These are phyloP conservation scores for Pilobolus umbonatus DNA, from an alignment of 192 early-diverging fungal species.

Conservation along the genomic window DNA sequence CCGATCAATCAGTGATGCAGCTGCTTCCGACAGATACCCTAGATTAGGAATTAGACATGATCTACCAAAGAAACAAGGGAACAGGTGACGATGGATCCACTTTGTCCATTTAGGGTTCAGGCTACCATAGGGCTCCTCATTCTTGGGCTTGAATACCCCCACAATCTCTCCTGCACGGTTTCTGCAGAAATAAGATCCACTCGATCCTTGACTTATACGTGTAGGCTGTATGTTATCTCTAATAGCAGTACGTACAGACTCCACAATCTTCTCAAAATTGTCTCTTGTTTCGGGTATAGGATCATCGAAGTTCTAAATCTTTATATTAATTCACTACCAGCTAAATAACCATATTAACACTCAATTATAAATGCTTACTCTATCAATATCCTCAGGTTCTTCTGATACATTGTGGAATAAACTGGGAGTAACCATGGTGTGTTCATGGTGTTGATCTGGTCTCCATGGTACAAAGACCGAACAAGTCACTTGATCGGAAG, in stretches of 20 bases:
- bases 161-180: conserved; percentile 71
- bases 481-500: conserved; percentile 14
- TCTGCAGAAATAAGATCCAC: conserved; percentile 88
- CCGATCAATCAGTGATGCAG: conserved; percentile 73
- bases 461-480: conserved; percentile 22
- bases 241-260: conserved; percentile 51
- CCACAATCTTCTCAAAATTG: conserved; percentile 38
- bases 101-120: conserved; percentile 87
- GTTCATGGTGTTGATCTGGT: conserved; percentile 4
- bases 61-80: conserved; percentile 87
- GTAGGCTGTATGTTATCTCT: conserved; percentile 38
- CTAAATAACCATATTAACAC: background rate
- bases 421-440: too few species aligned
- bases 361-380: background rate
- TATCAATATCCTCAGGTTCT: conserved; percentile 1
- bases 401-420: background rate
- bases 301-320: conserved; percentile 4
- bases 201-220: conserved; percentile 70
- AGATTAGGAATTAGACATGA: conserved; percentile 83
- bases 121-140: conserved; percentile 64
- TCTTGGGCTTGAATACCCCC: conserved; percentile 88
- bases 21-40: conserved; percentile 89
- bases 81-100: conserved; percentile 83
- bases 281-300: conserved; percentile 40
- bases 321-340: too few species aligned